These are phyloP conservation scores for Candida montana DNA, from an alignment of 805 yeast genomes.

Conservation along the genomic window DNA sequence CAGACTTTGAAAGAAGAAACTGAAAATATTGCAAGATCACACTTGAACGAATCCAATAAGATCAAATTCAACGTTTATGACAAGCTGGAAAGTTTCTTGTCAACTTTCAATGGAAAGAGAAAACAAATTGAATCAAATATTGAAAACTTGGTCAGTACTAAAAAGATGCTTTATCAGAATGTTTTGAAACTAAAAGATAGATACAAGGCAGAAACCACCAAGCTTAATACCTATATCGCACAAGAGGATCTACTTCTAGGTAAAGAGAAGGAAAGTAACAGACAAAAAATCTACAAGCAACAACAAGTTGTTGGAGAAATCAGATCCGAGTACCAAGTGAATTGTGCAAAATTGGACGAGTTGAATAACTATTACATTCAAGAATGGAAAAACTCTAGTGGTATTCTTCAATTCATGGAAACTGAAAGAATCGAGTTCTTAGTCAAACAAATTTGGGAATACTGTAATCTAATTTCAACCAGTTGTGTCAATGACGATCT, in stretches of 20 bases:
- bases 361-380: conserved; percentile 58
- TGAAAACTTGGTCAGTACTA: conserved; percentile 47
- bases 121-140: conserved; percentile 54
- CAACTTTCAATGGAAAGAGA: conserved; percentile 46
- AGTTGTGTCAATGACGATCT: conserved; percentile 77
- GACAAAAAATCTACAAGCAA: conserved; percentile 48
- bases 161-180: conserved; percentile 31
- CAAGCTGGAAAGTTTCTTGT: conserved; percentile 49
- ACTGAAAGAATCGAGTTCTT: conserved; percentile 65
- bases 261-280: conserved; percentile 58
- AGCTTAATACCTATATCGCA: conserved; percentile 53
- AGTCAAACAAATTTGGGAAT: conserved; percentile 72
- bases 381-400: conserved; percentile 67
- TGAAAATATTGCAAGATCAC: conserved; percentile 51
- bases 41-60: conserved; percentile 45
- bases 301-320: conserved; percentile 35
- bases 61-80: conserved; percentile 44
- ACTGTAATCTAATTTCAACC: conserved; percentile 66
- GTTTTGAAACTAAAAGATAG: conserved; percentile 37
- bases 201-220: conserved; percentile 54
- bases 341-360: conserved; percentile 48
- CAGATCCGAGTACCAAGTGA: conserved; percentile 53
- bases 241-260: conserved; percentile 68
- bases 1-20: conserved; percentile 58
- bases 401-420: conserved; percentile 61